These are phyloP conservation scores for Plectranthus barbatus DNA, from an alignment of 257 asterid species.

Conservation along the genomic window DNA sequence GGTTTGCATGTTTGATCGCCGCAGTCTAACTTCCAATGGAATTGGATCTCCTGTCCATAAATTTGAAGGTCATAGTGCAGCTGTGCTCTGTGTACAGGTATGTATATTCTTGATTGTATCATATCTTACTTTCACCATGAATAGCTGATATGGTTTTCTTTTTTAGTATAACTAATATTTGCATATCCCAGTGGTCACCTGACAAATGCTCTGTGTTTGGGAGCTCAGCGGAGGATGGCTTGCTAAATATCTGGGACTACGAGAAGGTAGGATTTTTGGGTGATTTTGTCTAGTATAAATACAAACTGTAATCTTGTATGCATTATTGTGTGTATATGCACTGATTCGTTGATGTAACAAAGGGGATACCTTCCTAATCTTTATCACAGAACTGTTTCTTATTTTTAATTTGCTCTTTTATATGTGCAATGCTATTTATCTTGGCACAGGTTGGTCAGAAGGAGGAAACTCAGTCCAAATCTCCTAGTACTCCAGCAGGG, in stretches of 20 bases:
- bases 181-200: conserved; percentile 79
- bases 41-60: conserved; percentile 62
- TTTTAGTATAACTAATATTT: conserved; percentile 6
- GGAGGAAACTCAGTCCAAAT: conserved; percentile 45
- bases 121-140: neutral
- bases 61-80: conserved; percentile 80
- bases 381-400: neutral
- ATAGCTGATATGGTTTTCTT: neutral
- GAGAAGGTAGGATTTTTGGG: conserved; percentile 48
- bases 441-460: conserved; percentile 57
- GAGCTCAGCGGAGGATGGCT: conserved; percentile 95
- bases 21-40: conserved; percentile 64
- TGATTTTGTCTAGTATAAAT: neutral
- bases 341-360: no score
- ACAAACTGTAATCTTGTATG: neutral
- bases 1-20: conserved; percentile 95
- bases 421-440: neutral
- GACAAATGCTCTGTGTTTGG: conserved; percentile 86
- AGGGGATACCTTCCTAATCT: neutral
- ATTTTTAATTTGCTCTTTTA: neutral
- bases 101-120: conserved; percentile 14
- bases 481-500: conserved; percentile 63
- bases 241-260: conserved; percentile 87
- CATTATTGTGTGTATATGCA: no score
- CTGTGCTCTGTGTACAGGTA: conserved; percentile 98